Base-by-base conservation (phyloP, 208 protist species). In the Trypanosoma conorhini region DNA sequence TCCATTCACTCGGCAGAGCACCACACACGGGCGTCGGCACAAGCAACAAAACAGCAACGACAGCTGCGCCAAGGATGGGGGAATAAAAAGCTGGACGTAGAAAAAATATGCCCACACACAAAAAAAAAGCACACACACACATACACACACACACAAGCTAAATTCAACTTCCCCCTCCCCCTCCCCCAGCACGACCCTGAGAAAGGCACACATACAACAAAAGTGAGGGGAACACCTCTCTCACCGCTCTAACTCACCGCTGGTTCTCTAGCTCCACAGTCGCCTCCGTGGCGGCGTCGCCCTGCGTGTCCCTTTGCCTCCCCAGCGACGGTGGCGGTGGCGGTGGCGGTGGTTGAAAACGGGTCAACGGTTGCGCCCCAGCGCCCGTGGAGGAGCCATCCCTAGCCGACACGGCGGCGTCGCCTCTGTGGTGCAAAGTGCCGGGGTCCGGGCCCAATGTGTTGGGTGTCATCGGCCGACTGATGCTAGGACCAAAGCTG, bases 401-500 rank as follows among this genome's bases (percentile, higher is more conserved):
- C 97, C 61, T 71, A 51, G 81, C 99, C 97, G n/a, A 88, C 98
- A 33, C 96, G 56, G 44, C 98, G 74, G 76, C 98, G 98, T 42
- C 26, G 4, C 35, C 35, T 26, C 42, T 46, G 12, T 2, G 0
- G 0, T n/a, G 22, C 17, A 30, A 40, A 2, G 3, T 5, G 28
- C 24, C 22, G 42, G 26, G 48, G 0, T 57, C 51, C 0, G 30
- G 64, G 9, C 19, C 31, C 15, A 50, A 17, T 3, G 64, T 59
- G 19, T 10, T 57, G 10, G 64, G 74, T 99, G 92, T 73, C 96
- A 81, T 67, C 97, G 90, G 68, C 98, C 80, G 67, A 98, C 87
- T 76, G 94, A 75, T 22, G 93, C 97, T 67, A 89, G 79, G 61
- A 91, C 92, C 98, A 99, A 99, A 82, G 98, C 98, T 66, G 56